These are phyloP conservation scores for Scheffersomyces insectosa DNA, from an alignment of 1,139 yeast genomes.

Conservation along the genomic window DNA sequence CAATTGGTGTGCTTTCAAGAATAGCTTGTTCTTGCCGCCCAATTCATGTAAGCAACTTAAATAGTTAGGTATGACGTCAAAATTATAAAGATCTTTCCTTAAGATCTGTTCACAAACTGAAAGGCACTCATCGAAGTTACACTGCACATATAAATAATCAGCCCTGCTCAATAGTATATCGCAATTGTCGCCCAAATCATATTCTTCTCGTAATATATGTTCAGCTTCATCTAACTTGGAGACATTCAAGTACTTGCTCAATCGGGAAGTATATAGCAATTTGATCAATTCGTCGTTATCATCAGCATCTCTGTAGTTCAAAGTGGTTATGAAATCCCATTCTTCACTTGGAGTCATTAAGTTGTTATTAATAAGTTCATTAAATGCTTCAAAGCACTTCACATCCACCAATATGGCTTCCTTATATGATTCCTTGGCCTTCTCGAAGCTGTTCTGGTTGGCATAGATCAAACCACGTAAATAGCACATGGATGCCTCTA, in stretches of 20 bases:
- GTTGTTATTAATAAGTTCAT: constrained; percentile 71
- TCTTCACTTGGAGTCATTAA: constrained; percentile 84
- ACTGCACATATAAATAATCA: constrained; percentile 71
- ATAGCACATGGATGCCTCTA: constrained; percentile 86
- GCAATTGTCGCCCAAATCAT: constrained; percentile 63
- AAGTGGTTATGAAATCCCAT: constrained; percentile 70
- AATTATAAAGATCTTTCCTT: constrained; percentile 66
- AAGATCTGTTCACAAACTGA: constrained; percentile 69
- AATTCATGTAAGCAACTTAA: constrained; percentile 84
- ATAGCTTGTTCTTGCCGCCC: constrained; percentile 79
- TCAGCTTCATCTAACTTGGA: constrained; percentile 67
- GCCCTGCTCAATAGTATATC: constrained; percentile 74
- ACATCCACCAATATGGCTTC: constrained; percentile 89
- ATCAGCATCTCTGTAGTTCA: constrained; percentile 75
- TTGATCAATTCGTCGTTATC: constrained; percentile 80
- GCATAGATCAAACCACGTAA: constrained; percentile 83
- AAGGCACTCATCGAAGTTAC: constrained; percentile 77
- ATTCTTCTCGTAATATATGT: constrained; percentile 65
- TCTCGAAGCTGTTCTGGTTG: constrained; percentile 79
- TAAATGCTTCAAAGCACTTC: constrained; percentile 91
- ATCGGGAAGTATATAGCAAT: constrained; percentile 70
- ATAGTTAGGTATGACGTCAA: constrained; percentile 75
- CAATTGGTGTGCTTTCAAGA: constrained; percentile 78
- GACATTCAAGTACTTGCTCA: constrained; percentile 71
- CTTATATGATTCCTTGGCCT: constrained; percentile 83